A percentile compares a stretch with the other conserved stretches of the same genome.
Evolutionary conservation across 768 basidiomycete species (phyloP).

Genomic region (Rhodosporidiobolus sp.): DNA sequence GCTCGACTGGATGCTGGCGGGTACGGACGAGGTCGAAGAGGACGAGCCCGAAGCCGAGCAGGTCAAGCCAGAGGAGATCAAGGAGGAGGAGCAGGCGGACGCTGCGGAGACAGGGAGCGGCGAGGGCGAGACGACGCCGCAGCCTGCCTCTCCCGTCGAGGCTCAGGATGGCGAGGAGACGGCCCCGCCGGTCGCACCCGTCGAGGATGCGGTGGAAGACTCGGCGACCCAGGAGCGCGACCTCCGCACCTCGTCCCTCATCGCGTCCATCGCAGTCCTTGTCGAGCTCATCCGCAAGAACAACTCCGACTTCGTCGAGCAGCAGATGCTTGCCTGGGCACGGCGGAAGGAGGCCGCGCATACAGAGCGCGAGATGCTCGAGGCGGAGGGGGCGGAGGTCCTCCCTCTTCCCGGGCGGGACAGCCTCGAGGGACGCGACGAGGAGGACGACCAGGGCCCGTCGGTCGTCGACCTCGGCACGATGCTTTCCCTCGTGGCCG

Average conservation of each 20-base stretch:
- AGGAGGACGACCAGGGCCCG: slow-evolving; percentile 44
- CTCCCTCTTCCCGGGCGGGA: slow-evolving; percentile 56
- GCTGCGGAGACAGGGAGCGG: neutral
- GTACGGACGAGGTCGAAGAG: neutral
- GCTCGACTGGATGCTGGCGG: slow-evolving; percentile 53
- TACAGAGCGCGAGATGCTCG: slow-evolving; percentile 64
- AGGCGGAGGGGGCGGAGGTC: slow-evolving; percentile 76
- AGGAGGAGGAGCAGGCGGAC: neutral
- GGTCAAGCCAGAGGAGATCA: neutral
- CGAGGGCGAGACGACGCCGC: neutral
- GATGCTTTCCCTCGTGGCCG: slow-evolving; percentile 69
- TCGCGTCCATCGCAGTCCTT: slow-evolving; percentile 79
- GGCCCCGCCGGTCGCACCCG: neutral
- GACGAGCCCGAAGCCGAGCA: neutral
- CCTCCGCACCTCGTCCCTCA: slow-evolving; percentile 52
- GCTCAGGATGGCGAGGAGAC: neutral
- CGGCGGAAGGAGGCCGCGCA: slow-evolving; percentile 51
- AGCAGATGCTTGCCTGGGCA: slow-evolving; percentile 53
- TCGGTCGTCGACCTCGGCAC: slow-evolving; percentile 79
- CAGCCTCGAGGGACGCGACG: slow-evolving; percentile 40
- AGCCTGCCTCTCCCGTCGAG: neutral
- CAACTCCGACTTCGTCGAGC: slow-evolving; percentile 95
- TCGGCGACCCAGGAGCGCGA: slow-evolving; percentile 2
- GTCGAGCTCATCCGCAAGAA: slow-evolving; percentile 60
- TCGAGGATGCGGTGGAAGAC: neutral